Conservation (phyloP, 2,329 filamentous ascomycete species). For the Monilinia polystroma region DNA sequence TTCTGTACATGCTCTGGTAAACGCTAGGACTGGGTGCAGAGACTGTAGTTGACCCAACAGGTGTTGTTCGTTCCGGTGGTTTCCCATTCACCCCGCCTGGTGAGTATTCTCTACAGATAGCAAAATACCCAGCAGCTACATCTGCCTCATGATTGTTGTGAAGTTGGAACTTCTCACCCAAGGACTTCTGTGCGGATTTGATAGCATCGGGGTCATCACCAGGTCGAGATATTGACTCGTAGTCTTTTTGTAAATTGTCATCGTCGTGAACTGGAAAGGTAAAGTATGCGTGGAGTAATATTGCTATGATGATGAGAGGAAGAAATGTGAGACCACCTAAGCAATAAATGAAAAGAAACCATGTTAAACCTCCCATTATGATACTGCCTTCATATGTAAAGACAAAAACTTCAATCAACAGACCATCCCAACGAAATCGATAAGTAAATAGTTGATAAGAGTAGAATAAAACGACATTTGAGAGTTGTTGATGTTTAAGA, state of each 20-base stretch:
- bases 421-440: conserved; percentile 8
- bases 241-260: conserved; percentile 39
- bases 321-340: conserved; percentile 86
- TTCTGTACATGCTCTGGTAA: conserved; percentile 97
- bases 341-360: conserved; percentile 73
- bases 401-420: conserved; percentile 6
- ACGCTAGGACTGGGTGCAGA: conserved; percentile 85
- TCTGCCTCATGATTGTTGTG: conserved; percentile 63
- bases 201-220: conserved; percentile 66
- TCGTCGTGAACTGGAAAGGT: conserved; percentile 59
- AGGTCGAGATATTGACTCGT: conserved; percentile 51
- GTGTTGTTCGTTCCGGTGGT: conserved; percentile 81
- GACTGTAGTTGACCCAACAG: conserved; percentile 71
- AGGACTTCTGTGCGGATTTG: conserved; percentile 57
- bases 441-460: conserved; percentile 2
- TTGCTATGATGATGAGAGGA: conserved; percentile 62
- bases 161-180: conserved; percentile 61
- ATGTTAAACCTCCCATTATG: conserved; percentile 37
- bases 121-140: conserved; percentile 87
- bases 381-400: conserved; percentile 23
- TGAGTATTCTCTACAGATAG: conserved; percentile 90
- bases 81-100: conserved; percentile 90
- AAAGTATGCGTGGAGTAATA: conserved; percentile 67
- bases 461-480: conserved; percentile 11
- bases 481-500: conserved; percentile 12